Base-by-base conservation (phyloP, 1,139 yeast genomes). In the Suhomyces maxii region DNA sequence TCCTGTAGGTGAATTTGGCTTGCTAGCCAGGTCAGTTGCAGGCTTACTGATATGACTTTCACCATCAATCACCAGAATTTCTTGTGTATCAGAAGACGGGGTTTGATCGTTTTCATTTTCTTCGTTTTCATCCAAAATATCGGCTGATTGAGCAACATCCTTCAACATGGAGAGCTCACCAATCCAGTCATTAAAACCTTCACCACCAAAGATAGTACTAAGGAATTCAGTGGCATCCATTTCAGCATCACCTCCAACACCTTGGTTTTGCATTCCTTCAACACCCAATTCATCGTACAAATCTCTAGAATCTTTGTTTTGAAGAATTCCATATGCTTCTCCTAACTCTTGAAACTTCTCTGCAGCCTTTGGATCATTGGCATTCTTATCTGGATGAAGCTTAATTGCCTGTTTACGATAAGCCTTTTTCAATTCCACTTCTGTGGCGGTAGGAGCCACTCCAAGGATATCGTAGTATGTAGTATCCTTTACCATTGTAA, bases 131-230 rank as follows among this genome's bases (percentile, higher is more conserved):
- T 63, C 73, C 51, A 73, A 61, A 28, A 77, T 69, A 45, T 80
- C 87, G 8, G 84, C 80, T 4, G 83, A 77, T 50, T 82, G 80
- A 26, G 80, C 66, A 55, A 85, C 67, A 52, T 83, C 86, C 51
- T 77, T 79, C 51, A 86, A 65, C 65, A 85, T 71, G 6, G 84
- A 76, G 51, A 86, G 74, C 52, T 86, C 89, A 2, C 93, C 95
- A 52, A 86, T 84, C 86, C 90, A 86, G 47, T 85, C 87, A 40
- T 78, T 81, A 66, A 91, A 91, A 2, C 95, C 93, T 50, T 88
- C 96, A 42, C 95, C 95, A 46, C 95, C 95, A 64, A 86, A 86
- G 30, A 86, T 84, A 68, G 80, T 77, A 18, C 81, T 78, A 61
- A 86, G 82, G 57, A 82, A 84, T 63, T 90, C 97, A 40, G 84